Conservation (phyloP, 305 asterid species). For the Solanum aculeatissimum region DNA sequence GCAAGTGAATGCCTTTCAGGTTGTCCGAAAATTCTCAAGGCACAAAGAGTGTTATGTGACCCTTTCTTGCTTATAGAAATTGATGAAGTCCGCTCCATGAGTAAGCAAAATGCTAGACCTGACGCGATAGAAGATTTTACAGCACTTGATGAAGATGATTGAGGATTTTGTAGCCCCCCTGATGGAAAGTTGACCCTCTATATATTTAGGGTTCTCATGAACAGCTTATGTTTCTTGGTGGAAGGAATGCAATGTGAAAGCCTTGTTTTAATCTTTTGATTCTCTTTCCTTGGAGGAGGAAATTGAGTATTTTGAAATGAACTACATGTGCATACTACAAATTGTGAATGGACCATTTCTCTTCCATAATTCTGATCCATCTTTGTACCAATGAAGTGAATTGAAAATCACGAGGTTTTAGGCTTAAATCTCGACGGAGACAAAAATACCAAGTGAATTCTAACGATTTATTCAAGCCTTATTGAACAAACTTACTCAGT, state of each 20-base stretch:
- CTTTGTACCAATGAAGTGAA: not conserved
- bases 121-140: constrained; percentile 73
- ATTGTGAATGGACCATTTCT: not conserved
- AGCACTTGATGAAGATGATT: constrained; percentile 8
- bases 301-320: not conserved
- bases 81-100: constrained; percentile 58
- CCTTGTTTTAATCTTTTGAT: not conserved
- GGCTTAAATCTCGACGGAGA: not conserved
- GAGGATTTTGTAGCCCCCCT: not conserved
- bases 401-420: not conserved
- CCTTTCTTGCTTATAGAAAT: constrained; percentile 51
- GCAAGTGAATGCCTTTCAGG: constrained; percentile 23
- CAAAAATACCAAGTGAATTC: no score
- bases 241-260: not conserved
- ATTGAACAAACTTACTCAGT: not conserved
- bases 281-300: not conserved
- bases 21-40: constrained; percentile 52
- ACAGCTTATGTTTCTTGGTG: not conserved
- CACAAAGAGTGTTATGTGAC: constrained; percentile 50
- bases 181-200: not conserved
- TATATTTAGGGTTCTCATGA: not conserved
- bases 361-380: not conserved
- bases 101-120: constrained; percentile 23
- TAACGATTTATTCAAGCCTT: not conserved
- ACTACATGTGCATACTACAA: not conserved